phyloP scores from a whole-genome alignment of 2,329 filamentous ascomycete species.

The Dendrostoma leiphaemia region DNA sequence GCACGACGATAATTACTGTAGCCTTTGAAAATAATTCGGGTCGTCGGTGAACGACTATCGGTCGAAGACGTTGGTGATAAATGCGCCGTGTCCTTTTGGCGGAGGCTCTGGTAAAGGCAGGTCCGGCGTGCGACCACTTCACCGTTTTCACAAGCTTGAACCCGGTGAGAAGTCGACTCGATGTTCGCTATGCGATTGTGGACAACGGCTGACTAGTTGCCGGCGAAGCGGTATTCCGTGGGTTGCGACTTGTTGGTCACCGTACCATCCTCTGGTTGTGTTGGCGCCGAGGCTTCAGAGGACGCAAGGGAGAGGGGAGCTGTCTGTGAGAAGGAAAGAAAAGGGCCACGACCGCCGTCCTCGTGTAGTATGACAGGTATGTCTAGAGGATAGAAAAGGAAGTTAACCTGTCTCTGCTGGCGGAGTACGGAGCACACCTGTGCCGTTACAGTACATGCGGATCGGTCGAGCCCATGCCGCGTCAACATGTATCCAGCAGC shows the following conservation, averaged over 20 bases:
- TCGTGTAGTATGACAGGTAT: not conserved
- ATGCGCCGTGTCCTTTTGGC: constrained; percentile 6
- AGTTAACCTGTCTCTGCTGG: constrained; percentile 2
- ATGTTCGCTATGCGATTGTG: not conserved
- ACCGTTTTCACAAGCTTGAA: not conserved
- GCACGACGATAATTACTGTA: constrained; percentile 18
- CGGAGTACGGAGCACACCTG: not conserved
- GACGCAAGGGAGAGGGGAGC: not conserved
- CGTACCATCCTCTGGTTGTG: not conserved
- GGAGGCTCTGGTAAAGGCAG: not conserved
- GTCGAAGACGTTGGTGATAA: constrained; percentile 7
- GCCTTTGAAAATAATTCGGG: not conserved
- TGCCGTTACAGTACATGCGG: no score
- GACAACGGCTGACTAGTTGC: not conserved
- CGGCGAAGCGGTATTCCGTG: not conserved
- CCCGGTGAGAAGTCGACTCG: not conserved
- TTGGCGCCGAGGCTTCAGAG: not conserved
- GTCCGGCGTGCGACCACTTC: constrained; percentile 4
- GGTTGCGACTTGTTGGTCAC: not conserved
- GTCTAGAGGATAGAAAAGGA: not conserved
- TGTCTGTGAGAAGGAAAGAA: not conserved
- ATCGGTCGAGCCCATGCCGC: not conserved
- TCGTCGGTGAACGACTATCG: not conserved
- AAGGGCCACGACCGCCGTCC: not conserved
- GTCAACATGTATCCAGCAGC: not conserved